Base-by-base conservation (phyloP, 257 asterid species). In the Solanum sitiens region DNA sequence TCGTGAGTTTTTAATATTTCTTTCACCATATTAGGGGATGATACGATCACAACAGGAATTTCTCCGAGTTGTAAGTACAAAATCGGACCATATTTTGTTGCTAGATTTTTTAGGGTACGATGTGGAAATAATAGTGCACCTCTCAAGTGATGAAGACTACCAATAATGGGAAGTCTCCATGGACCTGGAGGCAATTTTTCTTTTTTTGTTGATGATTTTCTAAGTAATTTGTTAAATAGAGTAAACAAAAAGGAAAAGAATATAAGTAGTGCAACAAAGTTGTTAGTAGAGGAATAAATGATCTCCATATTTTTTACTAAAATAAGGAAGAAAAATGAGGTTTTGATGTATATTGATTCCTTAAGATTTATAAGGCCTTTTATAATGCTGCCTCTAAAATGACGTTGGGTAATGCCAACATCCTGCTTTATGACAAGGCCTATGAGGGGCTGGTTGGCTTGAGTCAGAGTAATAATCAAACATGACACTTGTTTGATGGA, bases 161-260 rank as follows among this genome's bases (percentile, higher is more conserved):
- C 92, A 7, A 92, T 88, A 20, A 89, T 27, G 20, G 93, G 93
- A 15, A 89, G 89, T 87, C 76, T 87, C 7, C 88, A 86, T 3
- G 93, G 93, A 79, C 93, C 90, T 0, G 92, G 93, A 50, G 93
- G 93, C 83, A 92, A 87, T 18, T 86, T 87, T 59, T 11, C 30
- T 32, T 53, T 59, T 50, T 4, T 27, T 5, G 27, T 0, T 61
- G 68, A 65, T 65, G 37, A 37, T 74, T 86, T 86, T 50, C 37
- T 86, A 42, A 74, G 68, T 21, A 59, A 21, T 40, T 50, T 85
- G 61, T 3, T 20, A n/a, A 75, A 14, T 39, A 76, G 11, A n/a
- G 12, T 39, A 53, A 40, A 56, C 35, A 86, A 8, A 9, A 25
- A 44, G 84, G 63, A 2, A 77, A 77, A 77, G 8, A 42, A 77